Evolutionary conservation across 805 yeast species (phyloP).

Genomic region (Kodamaea fukazawae): DNA sequence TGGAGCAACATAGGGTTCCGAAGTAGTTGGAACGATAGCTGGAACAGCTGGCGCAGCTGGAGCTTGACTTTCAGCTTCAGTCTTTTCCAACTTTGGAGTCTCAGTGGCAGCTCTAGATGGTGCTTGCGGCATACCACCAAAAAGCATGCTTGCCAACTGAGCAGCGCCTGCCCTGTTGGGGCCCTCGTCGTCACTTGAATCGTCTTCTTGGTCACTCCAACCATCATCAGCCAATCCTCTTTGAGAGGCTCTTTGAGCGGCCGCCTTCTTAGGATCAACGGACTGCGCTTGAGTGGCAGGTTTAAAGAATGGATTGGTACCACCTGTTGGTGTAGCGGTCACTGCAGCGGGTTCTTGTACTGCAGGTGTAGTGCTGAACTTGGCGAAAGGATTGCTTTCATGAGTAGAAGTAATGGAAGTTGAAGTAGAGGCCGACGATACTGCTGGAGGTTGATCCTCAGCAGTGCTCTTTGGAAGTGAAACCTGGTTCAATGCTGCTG

Average conservation of each 20-base stretch:
- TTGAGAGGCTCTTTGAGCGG: constrained; percentile 71
- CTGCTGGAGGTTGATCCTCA: constrained; percentile 7
- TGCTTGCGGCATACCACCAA: constrained; percentile 49
- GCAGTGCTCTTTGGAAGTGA: background rate
- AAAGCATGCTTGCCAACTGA: constrained; percentile 51
- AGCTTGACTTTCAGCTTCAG: constrained; percentile 12
- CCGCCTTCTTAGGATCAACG: constrained; percentile 57
- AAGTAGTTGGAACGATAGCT: constrained; percentile 19
- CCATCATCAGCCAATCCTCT: constrained; percentile 50
- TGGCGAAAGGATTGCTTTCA: constrained; percentile 52
- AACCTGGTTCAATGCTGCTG: constrained; percentile 7
- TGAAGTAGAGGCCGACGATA: constrained; percentile 1
- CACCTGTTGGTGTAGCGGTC: constrained; percentile 15
- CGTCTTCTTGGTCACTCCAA: constrained; percentile 46
- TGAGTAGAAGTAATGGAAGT: constrained; percentile 17
- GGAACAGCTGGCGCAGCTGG: constrained; percentile 12
- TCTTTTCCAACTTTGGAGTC: constrained; percentile 9
- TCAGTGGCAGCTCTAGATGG: constrained; percentile 14
- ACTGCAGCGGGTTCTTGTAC: constrained; percentile 11
- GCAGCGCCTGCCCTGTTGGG: constrained; percentile 54
- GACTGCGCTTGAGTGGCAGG: constrained; percentile 28
- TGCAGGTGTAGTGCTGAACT: constrained; percentile 13
- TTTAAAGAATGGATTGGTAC: constrained; percentile 61
- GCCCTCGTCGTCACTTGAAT: constrained; percentile 48
- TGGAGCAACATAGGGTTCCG: constrained; percentile 3